Conservation (phyloP, 2,329 filamentous ascomycete species). For the Alternaria metachromatica region DNA sequence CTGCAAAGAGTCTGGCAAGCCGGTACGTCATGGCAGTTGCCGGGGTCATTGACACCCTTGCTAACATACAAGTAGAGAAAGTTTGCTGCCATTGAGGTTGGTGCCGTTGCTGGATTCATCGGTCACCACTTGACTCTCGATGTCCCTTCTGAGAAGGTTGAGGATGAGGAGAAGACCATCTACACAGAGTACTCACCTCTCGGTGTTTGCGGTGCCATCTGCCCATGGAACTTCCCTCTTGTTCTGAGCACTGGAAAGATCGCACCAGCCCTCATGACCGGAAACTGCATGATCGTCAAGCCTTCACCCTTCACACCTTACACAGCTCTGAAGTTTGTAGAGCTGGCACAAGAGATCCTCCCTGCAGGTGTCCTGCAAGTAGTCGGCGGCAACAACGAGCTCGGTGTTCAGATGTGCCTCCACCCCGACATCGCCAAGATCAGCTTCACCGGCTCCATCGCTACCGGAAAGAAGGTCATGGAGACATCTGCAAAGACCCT, state of each 20-base stretch:
- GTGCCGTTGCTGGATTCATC: slow-evolving; percentile 44
- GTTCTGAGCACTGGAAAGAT: slow-evolving; percentile 62
- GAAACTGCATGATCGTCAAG: slow-evolving; percentile 64
- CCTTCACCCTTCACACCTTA: slow-evolving; percentile 66
- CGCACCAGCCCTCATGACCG: slow-evolving; percentile 63
- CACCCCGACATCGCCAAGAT: slow-evolving; percentile 69
- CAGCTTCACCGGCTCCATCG: slow-evolving; percentile 67
- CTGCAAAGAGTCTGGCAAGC: slow-evolving; percentile 47
- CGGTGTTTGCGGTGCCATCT: slow-evolving; percentile 53
- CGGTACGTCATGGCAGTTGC: slow-evolving; percentile 24
- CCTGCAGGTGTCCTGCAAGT: slow-evolving; percentile 69
- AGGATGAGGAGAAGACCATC: slow-evolving; percentile 56
- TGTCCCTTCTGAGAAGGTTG: slow-evolving; percentile 48
- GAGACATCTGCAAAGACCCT: slow-evolving; percentile 62
- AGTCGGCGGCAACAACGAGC: slow-evolving; percentile 65
- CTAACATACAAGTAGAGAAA: slow-evolving; percentile 42
- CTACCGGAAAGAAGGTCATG: slow-evolving; percentile 68
- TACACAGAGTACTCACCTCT: slow-evolving; percentile 56
- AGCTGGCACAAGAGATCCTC: slow-evolving; percentile 64
- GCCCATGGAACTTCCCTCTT: slow-evolving; percentile 62
- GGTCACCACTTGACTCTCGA: slow-evolving; percentile 47
- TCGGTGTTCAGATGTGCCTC: slow-evolving; percentile 65
- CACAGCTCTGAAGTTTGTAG: slow-evolving; percentile 64
- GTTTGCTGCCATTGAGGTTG: slow-evolving; percentile 52
- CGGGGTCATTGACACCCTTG: no score